These are phyloP conservation scores for Trametes polyzona DNA, from an alignment of 1,284 basidiomycete species.

Conservation along the genomic window DNA sequence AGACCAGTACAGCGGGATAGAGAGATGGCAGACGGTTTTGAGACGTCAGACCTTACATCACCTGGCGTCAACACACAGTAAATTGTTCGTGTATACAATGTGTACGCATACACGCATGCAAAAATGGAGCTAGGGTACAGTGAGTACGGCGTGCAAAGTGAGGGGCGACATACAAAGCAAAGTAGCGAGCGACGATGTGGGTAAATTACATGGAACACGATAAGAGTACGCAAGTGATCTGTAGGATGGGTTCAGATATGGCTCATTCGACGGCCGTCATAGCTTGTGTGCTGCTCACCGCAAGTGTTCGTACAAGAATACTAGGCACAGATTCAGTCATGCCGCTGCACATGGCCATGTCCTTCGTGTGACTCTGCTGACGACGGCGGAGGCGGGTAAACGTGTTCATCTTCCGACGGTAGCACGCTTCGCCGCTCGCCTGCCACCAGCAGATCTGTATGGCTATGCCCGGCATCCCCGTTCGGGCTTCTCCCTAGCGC, in stretches of 20 bases:
- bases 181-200: background rate
- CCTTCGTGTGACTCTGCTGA: constrained; percentile 17
- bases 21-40: no score
- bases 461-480: constrained; percentile 8
- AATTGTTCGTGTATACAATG: background rate
- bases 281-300: no score
- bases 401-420: constrained; percentile 16
- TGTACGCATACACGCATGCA: background rate
- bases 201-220: background rate
- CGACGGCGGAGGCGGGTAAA: constrained; percentile 8
- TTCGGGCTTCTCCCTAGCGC: constrained; percentile 8
- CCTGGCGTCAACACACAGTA: no score
- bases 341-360: background rate
- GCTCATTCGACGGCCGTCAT: no score
- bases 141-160: background rate
- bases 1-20: no score
- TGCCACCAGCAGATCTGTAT: constrained; percentile 16
- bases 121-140: background rate
- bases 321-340: background rate
- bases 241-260: background rate
- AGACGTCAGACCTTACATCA: no score
- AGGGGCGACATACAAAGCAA: background rate
- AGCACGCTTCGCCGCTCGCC: background rate
- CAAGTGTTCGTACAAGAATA: background rate
- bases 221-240: background rate